Percentiles rank a stretch among this genome's conserved stretches.
Conservation (phyloP, 768 basidiomycete species). For the Strobilomyces confusus region DNA sequence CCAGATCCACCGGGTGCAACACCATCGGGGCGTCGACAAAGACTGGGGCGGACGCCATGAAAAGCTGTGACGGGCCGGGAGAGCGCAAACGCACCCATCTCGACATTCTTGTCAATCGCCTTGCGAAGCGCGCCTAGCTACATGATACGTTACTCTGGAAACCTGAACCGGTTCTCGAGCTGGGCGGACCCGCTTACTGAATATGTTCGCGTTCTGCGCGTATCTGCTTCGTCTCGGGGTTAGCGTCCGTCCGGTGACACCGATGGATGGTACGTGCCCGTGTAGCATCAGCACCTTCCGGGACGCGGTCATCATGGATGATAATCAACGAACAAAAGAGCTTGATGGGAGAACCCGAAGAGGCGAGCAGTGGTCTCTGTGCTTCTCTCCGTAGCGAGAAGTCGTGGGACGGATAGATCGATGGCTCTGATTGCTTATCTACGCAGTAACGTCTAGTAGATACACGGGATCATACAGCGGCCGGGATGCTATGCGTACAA, state of each 20-base stretch:
- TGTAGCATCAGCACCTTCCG: slow-evolving; percentile 45
- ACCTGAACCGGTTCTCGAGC: not conserved
- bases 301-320: slow-evolving; percentile 16
- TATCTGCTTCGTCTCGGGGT: slow-evolving; percentile 40
- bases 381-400: not conserved
- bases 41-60: slow-evolving; percentile 37
- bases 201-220: slow-evolving; percentile 65
- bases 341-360: not conserved
- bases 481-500: not conserved
- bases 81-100: slow-evolving; percentile 47
- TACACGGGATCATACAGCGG: not conserved
- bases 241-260: not conserved
- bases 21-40: slow-evolving; percentile 71
- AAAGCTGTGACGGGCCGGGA: not conserved
- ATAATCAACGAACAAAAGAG: not conserved
- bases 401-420: not conserved
- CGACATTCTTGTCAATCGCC: slow-evolving; percentile 58
- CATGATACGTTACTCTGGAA: not conserved
- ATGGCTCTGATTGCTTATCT: too few species aligned
- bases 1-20: slow-evolving; percentile 62
- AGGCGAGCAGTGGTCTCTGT: not conserved
- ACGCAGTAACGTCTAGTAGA: not conserved
- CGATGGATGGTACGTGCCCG: slow-evolving; percentile 29
- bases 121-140: slow-evolving; percentile 74
- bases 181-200: slow-evolving; percentile 62